Conservation (phyloP, 768 basidiomycete genomes). For the Cyclocybe cylindracea region DNA sequence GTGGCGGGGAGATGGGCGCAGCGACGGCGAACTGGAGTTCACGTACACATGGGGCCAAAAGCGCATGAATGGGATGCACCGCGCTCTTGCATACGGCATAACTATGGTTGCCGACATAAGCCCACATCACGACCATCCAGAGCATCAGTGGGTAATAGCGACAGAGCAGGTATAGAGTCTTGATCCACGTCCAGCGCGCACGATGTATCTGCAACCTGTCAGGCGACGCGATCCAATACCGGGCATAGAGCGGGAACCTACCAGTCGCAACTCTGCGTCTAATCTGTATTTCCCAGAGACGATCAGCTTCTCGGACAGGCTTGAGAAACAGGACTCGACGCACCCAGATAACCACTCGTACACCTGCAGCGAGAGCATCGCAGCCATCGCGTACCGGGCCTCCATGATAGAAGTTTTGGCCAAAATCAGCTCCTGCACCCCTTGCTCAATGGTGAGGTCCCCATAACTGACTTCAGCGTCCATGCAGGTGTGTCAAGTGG, state of each 20-base stretch:
- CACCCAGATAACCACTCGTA: conserved; percentile 42
- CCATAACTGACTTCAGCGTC: background rate
- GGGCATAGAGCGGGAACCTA: conserved; percentile 14
- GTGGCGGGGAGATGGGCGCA: too few relatives aligned
- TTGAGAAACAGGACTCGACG: conserved; percentile 9
- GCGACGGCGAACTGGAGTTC: background rate
- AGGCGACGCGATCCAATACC: background rate
- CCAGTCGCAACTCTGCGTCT: conserved; percentile 32
- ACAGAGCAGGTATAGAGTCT: conserved; percentile 40
- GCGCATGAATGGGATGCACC: conserved; percentile 28
- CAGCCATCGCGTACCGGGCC: conserved; percentile 32
- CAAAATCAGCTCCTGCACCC: background rate
- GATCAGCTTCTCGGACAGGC: background rate
- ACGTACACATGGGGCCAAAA: conserved; percentile 36
- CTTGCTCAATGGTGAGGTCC: background rate
- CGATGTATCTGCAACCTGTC: conserved; percentile 29
- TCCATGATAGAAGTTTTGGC: conserved; percentile 9
- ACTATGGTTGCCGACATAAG: conserved; percentile 36
- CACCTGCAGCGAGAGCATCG: conserved; percentile 30
- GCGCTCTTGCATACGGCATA: conserved; percentile 29
- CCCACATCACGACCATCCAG: conserved; percentile 39
- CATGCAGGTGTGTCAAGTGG: too few relatives aligned
- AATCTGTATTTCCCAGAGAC: conserved; percentile 19
- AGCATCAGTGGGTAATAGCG: conserved; percentile 40
- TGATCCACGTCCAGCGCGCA: conserved; percentile 38